Evolutionary conservation across 2,329 filamentous ascomycete species (phyloP), one percentile per base, ranked within the genome.

Genomic region (Fusarium annulatum): DNA sequence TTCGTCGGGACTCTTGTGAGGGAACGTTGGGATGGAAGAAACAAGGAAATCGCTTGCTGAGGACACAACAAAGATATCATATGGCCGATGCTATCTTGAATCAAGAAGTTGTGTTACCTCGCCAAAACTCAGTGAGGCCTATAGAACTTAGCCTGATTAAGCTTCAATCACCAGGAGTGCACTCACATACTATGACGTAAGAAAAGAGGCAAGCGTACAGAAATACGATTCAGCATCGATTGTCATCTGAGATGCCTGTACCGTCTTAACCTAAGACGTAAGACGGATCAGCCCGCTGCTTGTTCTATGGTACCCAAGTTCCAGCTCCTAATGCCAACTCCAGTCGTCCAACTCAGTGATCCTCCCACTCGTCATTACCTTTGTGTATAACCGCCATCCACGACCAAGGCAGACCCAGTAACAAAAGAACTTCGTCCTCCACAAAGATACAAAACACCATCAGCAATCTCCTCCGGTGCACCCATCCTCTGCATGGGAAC

Each of bases 401-500:
- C 70, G 2, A 73, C 42, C 46, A 75, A 41, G 12, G 67, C 70
- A 10, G 73, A 74, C 5, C 73, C 73, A 16, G 73, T 76, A 4
- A 76, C 73, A 41, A 76, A 76, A 0, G 74, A 76, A n/a, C 73
- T 76, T 36, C 71, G 41, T 9, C 74, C 74, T 9, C 74, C 74
- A 16, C 76, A 61, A 1, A 80, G 55, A 33, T 79, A 80, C 18
- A 77, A 36, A 9, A 81, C 78, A 3, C 77, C 77, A 36, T 80
- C 78, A 0, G 78, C 79, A 49, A 81, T 80, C 53, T 81, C 78
- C 36, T 77, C 70, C 0, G 80, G 70, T 3, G 70, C 62, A 6
- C 79, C 79, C 64, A 78, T 77, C 2, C 79, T 64, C 41, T 73
- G 51, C 78, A 81, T 80, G 0, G 78, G 79, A 30, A 81, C 77